Percentiles rank a stretch among this genome's conserved stretches.
Evolutionary conservation across 768 basidiomycete genomes (phyloP).

Genomic region (Lentinula edodes): DNA sequence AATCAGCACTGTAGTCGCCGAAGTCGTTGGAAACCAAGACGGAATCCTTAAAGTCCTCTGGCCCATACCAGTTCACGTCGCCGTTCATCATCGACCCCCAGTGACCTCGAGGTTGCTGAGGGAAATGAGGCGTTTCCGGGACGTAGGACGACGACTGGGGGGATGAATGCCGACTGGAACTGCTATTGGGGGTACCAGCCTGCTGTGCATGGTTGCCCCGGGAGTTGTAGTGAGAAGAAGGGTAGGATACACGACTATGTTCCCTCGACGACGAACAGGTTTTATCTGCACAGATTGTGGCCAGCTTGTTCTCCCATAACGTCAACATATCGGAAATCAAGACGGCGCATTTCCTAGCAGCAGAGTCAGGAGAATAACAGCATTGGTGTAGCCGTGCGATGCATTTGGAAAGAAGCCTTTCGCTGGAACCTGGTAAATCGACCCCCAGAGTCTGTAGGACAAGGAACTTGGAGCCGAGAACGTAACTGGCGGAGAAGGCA

Average conservation of each 20-base stretch:
- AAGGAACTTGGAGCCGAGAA: slow-evolving; percentile 4
- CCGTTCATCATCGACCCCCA: not conserved
- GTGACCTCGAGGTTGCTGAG: not conserved
- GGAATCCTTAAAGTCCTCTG: not conserved
- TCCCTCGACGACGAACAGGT: not conserved
- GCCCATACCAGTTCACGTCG: not conserved
- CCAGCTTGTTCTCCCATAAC: not conserved
- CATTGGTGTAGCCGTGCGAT: not conserved
- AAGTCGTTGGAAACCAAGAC: not conserved
- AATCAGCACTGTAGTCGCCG: not conserved
- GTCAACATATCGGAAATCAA: not conserved
- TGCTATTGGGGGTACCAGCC: not conserved
- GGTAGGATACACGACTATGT: not conserved
- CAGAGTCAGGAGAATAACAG: not conserved
- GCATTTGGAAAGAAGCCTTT: not conserved
- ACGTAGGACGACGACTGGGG: not conserved
- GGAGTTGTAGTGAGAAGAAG: not conserved
- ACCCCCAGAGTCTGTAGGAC: not conserved
- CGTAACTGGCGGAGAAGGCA: slow-evolving; percentile 28
- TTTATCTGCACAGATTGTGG: not conserved
- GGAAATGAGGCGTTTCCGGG: not conserved
- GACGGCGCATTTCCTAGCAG: not conserved
- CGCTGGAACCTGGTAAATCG: not conserved
- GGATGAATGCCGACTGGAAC: not conserved
- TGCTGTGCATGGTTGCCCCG: not conserved